Evolutionary conservation across 768 basidiomycete genomes (phyloP).

Genomic region (Russula sp.): DNA sequence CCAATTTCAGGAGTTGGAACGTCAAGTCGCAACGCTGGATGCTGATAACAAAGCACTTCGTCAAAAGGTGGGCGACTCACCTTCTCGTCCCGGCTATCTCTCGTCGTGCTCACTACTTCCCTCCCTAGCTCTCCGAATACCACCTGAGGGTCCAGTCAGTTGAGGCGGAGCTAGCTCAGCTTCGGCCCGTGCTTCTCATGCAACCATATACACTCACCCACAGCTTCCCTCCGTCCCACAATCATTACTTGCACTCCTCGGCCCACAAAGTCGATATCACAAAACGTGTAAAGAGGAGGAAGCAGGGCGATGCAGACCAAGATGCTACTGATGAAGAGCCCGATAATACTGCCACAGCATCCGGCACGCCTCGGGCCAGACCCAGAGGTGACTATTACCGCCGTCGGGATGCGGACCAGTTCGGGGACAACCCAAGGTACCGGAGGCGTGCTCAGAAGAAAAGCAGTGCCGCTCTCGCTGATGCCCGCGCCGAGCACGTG

Average conservation of each 20-base stretch:
- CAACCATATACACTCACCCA: slow-evolving; percentile 36
- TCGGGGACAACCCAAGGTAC: slow-evolving; percentile 22
- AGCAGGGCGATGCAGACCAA: slow-evolving; percentile 28
- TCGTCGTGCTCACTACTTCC: slow-evolving; percentile 6
- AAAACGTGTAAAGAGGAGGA: slow-evolving; percentile 17
- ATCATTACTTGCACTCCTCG: slow-evolving; percentile 22
- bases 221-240: slow-evolving; percentile 23
- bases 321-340: slow-evolving; percentile 21
- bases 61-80: slow-evolving; percentile 40
- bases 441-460: slow-evolving; percentile 25
- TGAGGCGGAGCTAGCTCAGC: slow-evolving; percentile 55
- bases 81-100: not conserved
- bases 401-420: slow-evolving; percentile 16
- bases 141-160: slow-evolving; percentile 46
- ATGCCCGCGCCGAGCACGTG: slow-evolving; percentile 65
- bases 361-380: slow-evolving; percentile 22
- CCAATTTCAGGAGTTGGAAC: slow-evolving; percentile 45
- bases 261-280: not conserved
- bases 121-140: slow-evolving; percentile 47
- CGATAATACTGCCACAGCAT: slow-evolving; percentile 24
- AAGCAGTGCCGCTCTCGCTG: slow-evolving; percentile 37
- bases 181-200: slow-evolving; percentile 64
- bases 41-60: slow-evolving; percentile 56
- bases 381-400: slow-evolving; percentile 23
- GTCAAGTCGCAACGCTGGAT: slow-evolving; percentile 42